phyloP scores from a whole-genome alignment of 179 eudicot genomes.

The Carnegiea gigantea region DNA sequence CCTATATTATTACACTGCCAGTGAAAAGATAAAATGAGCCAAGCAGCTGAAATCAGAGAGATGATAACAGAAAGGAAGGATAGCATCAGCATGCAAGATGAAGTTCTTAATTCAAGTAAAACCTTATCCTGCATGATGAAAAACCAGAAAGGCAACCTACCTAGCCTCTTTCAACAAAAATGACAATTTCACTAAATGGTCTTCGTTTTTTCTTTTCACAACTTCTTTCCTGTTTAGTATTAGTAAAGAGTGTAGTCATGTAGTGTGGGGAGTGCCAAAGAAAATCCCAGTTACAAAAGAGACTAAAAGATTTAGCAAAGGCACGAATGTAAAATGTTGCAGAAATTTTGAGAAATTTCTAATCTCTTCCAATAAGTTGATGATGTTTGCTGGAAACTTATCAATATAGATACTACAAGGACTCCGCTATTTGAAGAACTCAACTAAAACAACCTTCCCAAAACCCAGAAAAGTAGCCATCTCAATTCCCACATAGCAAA shows the following conservation, averaged over 20 bases:
- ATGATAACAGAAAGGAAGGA: background rate
- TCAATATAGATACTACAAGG: background rate
- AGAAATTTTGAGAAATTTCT: background rate
- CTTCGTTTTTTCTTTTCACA: background rate
- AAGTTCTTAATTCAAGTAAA: background rate
- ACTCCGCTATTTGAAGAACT: background rate
- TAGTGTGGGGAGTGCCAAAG: background rate
- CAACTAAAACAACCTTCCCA: slow-evolving; percentile 10
- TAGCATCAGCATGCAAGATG: background rate
- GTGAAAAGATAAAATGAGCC: slow-evolving; percentile 2
- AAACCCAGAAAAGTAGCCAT: slow-evolving; percentile 13
- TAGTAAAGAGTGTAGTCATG: background rate
- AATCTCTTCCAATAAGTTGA: background rate
- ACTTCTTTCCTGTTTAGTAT: background rate
- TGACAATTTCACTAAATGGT: background rate
- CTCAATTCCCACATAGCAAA: slow-evolving; percentile 15
- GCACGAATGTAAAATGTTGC: background rate
- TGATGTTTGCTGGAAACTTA: background rate
- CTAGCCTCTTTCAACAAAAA: background rate
- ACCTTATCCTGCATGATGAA: background rate
- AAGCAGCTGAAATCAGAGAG: background rate
- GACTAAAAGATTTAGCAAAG: background rate
- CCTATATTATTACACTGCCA: slow-evolving; percentile 13
- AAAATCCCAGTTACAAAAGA: background rate
- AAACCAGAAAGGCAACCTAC: background rate